Evolutionary conservation across 257 asterid species (phyloP).

Genomic region (Capsicum pubescens): DNA sequence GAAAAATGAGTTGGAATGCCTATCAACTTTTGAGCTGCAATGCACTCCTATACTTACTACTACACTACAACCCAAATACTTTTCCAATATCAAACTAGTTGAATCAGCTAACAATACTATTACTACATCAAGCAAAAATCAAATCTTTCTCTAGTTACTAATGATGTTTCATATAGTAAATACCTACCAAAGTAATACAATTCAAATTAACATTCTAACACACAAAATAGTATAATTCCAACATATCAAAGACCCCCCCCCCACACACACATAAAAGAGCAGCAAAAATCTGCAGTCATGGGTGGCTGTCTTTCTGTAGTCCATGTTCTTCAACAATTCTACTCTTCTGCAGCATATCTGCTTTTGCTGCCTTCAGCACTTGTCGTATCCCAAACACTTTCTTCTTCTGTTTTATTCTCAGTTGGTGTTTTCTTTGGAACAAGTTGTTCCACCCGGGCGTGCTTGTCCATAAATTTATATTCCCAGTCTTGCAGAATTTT

Average conservation of each 20-base stretch:
- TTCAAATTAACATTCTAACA: background rate
- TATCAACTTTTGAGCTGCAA: background rate
- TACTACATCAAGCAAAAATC: constrained; percentile 15
- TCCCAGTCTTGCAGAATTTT: too few species aligned
- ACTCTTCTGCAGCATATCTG: too few species aligned
- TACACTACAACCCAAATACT: background rate
- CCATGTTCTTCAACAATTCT: too few species aligned
- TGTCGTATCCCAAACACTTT: too few species aligned
- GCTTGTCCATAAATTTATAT: too few species aligned
- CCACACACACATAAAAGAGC: background rate
- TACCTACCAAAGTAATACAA: background rate
- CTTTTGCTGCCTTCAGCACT: too few species aligned
- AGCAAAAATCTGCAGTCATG: too few species aligned
- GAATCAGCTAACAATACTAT: background rate
- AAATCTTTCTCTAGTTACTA: background rate
- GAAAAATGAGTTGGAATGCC: background rate
- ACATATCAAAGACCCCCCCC: background rate
- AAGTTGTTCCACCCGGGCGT: too few species aligned
- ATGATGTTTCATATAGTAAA: background rate
- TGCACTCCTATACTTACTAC: background rate
- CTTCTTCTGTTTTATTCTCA: too few species aligned
- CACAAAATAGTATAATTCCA: background rate
- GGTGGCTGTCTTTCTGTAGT: too few species aligned
- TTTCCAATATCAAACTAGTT: background rate
- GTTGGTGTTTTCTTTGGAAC: too few species aligned